Evolutionary conservation across 2,329 filamentous ascomycete genomes (phyloP).

Genomic region (Epichloe gansuensis): DNA sequence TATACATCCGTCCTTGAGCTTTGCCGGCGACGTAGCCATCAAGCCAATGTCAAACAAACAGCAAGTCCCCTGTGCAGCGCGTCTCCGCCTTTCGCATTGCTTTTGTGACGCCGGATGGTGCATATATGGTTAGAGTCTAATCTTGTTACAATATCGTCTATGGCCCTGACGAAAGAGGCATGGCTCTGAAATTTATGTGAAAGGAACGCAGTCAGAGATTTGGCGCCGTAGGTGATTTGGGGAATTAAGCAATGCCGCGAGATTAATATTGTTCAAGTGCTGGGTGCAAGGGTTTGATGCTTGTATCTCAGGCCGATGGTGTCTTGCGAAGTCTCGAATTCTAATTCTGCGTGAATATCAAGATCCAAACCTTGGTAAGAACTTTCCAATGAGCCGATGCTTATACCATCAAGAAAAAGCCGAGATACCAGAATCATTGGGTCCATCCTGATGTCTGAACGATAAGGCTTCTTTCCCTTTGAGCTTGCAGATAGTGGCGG

Average conservation of each 20-base stretch:
- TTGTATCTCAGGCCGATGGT: slow-evolving; percentile 19
- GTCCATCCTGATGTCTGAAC: slow-evolving; percentile 16
- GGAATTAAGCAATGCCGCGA: slow-evolving; percentile 15
- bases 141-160: slow-evolving; percentile 24
- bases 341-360: slow-evolving; percentile 28
- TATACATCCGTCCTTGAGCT: too few species aligned
- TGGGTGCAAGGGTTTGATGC: slow-evolving; percentile 30
- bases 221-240: slow-evolving; percentile 25
- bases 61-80: too few species aligned
- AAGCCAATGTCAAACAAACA: too few species aligned
- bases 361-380: not conserved
- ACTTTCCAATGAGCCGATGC: not conserved
- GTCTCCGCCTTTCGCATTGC: not conserved
- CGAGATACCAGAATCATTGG: slow-evolving; percentile 28
- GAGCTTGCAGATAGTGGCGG: slow-evolving; percentile 14
- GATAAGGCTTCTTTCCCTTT: slow-evolving; percentile 32
- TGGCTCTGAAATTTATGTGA: slow-evolving; percentile 21
- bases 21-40: too few species aligned
- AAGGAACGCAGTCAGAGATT: slow-evolving; percentile 25
- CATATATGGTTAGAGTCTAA: slow-evolving; percentile 24
- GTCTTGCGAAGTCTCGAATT: slow-evolving; percentile 28
- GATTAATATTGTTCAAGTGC: slow-evolving; percentile 24
- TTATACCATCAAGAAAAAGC: slow-evolving; percentile 39
- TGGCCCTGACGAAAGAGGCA: slow-evolving; percentile 18
- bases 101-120: slow-evolving; percentile 35